Evolutionary conservation across 768 basidiomycete species (phyloP).

Genomic region (Tulasnella sp.): DNA sequence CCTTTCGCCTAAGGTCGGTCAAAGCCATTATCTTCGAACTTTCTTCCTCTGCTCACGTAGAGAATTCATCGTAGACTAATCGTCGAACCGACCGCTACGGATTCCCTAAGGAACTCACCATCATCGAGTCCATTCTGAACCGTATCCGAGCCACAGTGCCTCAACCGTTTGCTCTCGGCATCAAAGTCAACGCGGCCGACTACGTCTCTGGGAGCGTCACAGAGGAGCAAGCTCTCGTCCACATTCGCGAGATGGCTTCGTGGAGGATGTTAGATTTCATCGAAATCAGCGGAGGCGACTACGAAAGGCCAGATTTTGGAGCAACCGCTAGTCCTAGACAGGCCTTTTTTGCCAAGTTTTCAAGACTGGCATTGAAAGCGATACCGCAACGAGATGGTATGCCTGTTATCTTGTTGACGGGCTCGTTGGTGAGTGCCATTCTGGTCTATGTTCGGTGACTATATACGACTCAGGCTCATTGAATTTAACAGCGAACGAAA

Average conservation of each 20-base stretch:
- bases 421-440: slow-evolving; percentile 49
- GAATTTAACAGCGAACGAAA: slow-evolving; percentile 43
- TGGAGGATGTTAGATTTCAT: slow-evolving; percentile 64
- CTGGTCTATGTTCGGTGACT: too few species aligned
- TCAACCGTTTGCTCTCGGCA: slow-evolving; percentile 59
- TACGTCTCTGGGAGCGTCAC: slow-evolving; percentile 45
- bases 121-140: slow-evolving; percentile 50
- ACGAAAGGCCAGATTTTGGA: slow-evolving; percentile 51
- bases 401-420: slow-evolving; percentile 74
- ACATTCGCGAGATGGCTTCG: slow-evolving; percentile 55
- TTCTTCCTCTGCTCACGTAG: background rate
- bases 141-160: slow-evolving; percentile 55
- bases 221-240: slow-evolving; percentile 49
- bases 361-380: slow-evolving; percentile 49
- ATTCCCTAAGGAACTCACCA: slow-evolving; percentile 35
- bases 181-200: slow-evolving; percentile 80
- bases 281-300: slow-evolving; percentile 84
- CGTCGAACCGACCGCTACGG: slow-evolving; percentile 52
- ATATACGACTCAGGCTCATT: background rate
- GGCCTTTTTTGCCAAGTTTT: slow-evolving; percentile 68
- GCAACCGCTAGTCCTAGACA: slow-evolving; percentile 48
- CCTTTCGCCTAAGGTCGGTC: slow-evolving; percentile 60
- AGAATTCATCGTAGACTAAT: slow-evolving; percentile 46
- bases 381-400: slow-evolving; percentile 40
- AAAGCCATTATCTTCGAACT: background rate